phyloP scores from a whole-genome alignment of 306 rosid species.

The Corylus americana region DNA sequence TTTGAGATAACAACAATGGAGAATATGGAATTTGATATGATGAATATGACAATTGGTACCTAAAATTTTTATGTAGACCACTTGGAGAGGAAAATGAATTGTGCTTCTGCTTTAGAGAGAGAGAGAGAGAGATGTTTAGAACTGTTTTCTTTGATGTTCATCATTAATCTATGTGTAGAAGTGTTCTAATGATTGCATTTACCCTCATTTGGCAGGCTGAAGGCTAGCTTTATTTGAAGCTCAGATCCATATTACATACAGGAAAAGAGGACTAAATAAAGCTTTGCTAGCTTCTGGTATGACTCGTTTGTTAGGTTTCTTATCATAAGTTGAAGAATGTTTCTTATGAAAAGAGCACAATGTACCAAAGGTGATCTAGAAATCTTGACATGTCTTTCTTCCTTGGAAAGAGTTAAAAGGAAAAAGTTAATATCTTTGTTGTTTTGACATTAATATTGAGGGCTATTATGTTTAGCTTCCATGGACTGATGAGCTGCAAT shows the following conservation, averaged over 20 bases:
- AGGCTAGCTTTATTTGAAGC: slow-evolving; percentile 1
- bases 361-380: neutral
- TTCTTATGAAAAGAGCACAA: neutral
- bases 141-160: neutral
- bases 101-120: neutral
- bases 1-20: neutral
- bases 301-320: neutral
- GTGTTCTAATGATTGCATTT: neutral
- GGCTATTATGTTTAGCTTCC: neutral
- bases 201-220: slow-evolving; percentile 12
- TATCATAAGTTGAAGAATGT: neutral
- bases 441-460: neutral
- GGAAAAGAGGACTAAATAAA: neutral
- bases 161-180: neutral
- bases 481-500: neutral
- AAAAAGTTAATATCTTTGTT: neutral
- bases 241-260: neutral
- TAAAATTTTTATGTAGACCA: neutral
- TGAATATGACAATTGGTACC: neutral
- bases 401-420: neutral
- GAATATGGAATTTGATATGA: neutral
- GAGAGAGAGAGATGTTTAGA: too few relatives aligned
- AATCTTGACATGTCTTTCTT: neutral
- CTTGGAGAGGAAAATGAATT: neutral
- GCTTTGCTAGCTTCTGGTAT: neutral